Conservation (phyloP, 73 alveolate species). For the Chromera velia region DNA sequence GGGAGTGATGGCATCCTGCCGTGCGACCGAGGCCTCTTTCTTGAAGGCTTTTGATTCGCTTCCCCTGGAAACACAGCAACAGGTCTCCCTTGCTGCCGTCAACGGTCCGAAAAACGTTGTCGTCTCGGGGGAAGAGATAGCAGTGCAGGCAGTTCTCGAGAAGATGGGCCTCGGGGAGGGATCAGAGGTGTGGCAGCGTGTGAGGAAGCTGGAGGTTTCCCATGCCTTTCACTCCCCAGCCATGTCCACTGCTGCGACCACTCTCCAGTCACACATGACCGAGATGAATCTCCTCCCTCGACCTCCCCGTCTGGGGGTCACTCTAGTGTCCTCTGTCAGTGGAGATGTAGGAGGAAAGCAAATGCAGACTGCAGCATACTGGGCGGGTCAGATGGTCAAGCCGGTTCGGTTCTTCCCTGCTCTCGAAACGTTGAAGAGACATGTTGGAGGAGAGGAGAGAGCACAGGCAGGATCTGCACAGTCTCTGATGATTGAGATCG, state of each 20-base stretch:
- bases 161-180: not conserved
- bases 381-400: not conserved
- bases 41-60: not conserved
- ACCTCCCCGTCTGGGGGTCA: not conserved
- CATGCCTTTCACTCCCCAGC: not conserved
- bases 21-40: not conserved
- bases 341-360: not conserved
- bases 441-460: not conserved
- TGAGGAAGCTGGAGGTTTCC: not conserved
- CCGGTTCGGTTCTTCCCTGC: not conserved
- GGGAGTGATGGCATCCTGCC: not conserved
- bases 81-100: conserved; percentile 3
- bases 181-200: too few species aligned
- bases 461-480: too few species aligned
- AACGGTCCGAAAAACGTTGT: not conserved
- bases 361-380: not conserved
- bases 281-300: not conserved
- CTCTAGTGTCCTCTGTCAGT: not conserved
- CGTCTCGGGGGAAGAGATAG: not conserved
- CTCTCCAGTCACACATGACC: not conserved
- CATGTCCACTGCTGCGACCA: not conserved
- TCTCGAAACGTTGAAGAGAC: not conserved
- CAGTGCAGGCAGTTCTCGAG: not conserved
- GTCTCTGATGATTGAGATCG: not conserved
- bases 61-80: not conserved